Percentiles rank a stretch among this genome's conserved stretches.
Evolutionary conservation across 225 moss, liverwort and hornwort genomes (phyloP).

Genomic region (Lunularia cruciata): DNA sequence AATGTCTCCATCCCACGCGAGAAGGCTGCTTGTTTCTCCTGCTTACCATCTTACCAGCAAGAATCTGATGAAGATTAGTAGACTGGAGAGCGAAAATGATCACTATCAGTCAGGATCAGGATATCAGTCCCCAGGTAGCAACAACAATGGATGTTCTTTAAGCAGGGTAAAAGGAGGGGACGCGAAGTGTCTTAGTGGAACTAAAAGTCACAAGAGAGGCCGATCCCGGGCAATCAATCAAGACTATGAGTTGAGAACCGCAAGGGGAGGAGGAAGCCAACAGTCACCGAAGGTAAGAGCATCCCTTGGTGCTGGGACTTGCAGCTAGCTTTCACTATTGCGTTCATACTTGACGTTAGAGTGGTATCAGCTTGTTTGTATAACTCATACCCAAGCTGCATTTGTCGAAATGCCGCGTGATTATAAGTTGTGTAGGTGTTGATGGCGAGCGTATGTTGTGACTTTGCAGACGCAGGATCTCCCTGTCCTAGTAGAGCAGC

Average conservation of each 20-base stretch:
- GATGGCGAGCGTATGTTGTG: slow-evolving; percentile 51
- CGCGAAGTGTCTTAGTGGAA: slow-evolving; percentile 40
- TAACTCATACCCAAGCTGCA: background rate
- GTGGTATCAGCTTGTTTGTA: background rate
- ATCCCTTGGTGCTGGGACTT: background rate
- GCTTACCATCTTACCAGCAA: slow-evolving; percentile 61
- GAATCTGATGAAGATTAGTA: slow-evolving; percentile 41
- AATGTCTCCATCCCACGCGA: slow-evolving; percentile 52
- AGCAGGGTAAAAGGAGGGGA: slow-evolving; percentile 45
- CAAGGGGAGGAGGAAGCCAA: slow-evolving; percentile 33
- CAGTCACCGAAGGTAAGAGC: slow-evolving; percentile 49
- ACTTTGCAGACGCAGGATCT: slow-evolving; percentile 51
- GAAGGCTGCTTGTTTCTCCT: slow-evolving; percentile 77
- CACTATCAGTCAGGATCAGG: slow-evolving; percentile 25
- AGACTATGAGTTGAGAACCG: slow-evolving; percentile 42
- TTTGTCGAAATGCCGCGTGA: slow-evolving; percentile 6
- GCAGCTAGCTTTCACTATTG: background rate
- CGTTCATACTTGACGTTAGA: background rate
- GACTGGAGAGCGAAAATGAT: slow-evolving; percentile 41
- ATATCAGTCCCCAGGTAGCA: slow-evolving; percentile 36
- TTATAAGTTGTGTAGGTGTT: slow-evolving; percentile 33
- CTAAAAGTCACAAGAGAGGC: slow-evolving; percentile 71
- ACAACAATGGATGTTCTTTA: slow-evolving; percentile 24
- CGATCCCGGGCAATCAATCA: slow-evolving; percentile 55
- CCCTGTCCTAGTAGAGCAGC: slow-evolving; percentile 85